Conservation (phyloP, 1,284 basidiomycete genomes). For the Leccinum subfulvum region DNA sequence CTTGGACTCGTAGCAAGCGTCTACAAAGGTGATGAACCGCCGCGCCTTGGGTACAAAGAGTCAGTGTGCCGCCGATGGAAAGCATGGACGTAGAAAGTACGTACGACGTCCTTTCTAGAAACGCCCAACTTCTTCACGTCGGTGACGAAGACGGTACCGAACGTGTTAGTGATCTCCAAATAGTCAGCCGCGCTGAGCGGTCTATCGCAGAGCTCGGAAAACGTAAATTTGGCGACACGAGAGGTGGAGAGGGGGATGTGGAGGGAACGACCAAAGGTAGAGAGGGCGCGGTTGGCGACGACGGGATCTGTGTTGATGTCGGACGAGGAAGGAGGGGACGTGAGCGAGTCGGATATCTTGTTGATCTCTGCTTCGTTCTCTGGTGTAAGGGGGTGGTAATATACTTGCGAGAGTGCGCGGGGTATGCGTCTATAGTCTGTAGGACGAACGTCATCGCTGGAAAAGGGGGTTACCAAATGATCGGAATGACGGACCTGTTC, state of each 20-base stretch:
- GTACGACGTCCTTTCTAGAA: slow-evolving; percentile 82
- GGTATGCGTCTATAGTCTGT: slow-evolving; percentile 91
- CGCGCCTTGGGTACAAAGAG: slow-evolving; percentile 58
- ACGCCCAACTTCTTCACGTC: slow-evolving; percentile 89
- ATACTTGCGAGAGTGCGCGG: slow-evolving; percentile 87
- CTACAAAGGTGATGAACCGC: slow-evolving; percentile 96
- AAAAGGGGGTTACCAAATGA: neutral
- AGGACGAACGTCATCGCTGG: slow-evolving; percentile 8
- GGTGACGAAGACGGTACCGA: slow-evolving; percentile 85
- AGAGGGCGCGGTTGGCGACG: slow-evolving; percentile 64
- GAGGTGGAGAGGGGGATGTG: slow-evolving; percentile 77
- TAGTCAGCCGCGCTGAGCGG: slow-evolving; percentile 95
- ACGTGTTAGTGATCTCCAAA: slow-evolving; percentile 87
- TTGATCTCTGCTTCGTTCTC: slow-evolving; percentile 70
- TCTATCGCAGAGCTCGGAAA: slow-evolving; percentile 85
- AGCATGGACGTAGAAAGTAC: neutral
- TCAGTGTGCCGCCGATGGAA: neutral
- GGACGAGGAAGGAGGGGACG: slow-evolving; percentile 42
- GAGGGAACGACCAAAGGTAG: slow-evolving; percentile 88
- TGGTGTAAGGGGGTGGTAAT: slow-evolving; percentile 77
- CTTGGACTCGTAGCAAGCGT: slow-evolving; percentile 93
- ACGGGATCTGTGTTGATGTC: slow-evolving; percentile 43
- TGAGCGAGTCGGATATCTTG: slow-evolving; percentile 79
- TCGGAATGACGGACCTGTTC: slow-evolving; percentile 64
- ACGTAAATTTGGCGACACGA: slow-evolving; percentile 84